A percentile compares a stretch with the other conserved stretches of the same genome.
These are phyloP conservation scores for Alloascoidea hylecoeti DNA, from an alignment of 805 yeast species.

Conservation along the genomic window DNA sequence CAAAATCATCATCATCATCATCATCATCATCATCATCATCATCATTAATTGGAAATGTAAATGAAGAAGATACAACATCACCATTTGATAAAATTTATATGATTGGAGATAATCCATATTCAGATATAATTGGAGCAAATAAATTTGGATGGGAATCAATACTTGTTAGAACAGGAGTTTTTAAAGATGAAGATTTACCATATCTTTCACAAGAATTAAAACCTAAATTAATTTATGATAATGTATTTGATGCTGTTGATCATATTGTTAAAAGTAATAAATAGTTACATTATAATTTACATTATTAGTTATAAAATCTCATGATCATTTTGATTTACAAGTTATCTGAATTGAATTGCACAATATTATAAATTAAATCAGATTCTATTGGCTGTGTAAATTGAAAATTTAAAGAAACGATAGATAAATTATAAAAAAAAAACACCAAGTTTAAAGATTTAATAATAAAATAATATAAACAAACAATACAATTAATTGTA, in stretches of 20 bases:
- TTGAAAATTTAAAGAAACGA: no score
- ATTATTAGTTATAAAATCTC: no score
- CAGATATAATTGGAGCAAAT: conserved; percentile 86
- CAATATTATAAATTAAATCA: no score
- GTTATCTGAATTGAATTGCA: no score
- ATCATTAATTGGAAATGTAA: not conserved
- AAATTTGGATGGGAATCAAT: conserved; percentile 80
- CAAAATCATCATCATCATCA: conserved; percentile 1
- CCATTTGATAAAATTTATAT: conserved; percentile 51
- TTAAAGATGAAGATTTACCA: conserved; percentile 34
- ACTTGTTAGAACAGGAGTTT: conserved; percentile 83
- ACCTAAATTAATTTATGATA: conserved; percentile 35
- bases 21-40: conserved; percentile 2
- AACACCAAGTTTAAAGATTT: no score
- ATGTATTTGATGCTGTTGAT: conserved; percentile 38
- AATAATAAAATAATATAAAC: no score
- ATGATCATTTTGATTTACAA: no score
- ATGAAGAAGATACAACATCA: not conserved
- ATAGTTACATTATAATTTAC: no score
- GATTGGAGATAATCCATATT: conserved; percentile 96
- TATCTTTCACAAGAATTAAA: conserved; percentile 15
- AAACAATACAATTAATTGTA: no score
- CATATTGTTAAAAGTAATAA: conserved; percentile 7
- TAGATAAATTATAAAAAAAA: no score
- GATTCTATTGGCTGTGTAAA: no score